Evolutionary conservation across 2,329 filamentous ascomycete genomes (phyloP).

Genomic region (Cordyceps tenuipes): DNA sequence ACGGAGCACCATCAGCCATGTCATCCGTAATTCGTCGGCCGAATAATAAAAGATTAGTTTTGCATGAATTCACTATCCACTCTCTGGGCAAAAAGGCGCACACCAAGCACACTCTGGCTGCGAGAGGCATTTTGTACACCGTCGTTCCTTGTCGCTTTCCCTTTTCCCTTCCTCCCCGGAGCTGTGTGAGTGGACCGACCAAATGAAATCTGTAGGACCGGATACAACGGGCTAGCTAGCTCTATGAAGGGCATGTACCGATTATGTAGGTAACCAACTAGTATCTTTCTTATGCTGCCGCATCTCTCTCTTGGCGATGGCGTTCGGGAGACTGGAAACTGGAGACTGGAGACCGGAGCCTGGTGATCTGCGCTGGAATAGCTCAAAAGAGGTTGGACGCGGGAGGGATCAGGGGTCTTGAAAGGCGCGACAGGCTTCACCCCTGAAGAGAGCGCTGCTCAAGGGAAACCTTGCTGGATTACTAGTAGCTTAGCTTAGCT

Average conservation of each 20-base stretch:
- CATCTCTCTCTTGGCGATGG: neutral
- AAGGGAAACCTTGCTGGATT: neutral
- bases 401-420: constrained; percentile 7
- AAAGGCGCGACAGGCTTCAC: neutral
- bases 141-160: no score
- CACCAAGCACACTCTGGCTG: neutral
- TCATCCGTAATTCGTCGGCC: neutral
- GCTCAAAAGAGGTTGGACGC: neutral
- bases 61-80: neutral
- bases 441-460: neutral
- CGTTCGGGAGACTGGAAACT: neutral
- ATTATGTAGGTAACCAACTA: no score
- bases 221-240: neutral
- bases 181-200: no score
- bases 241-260: no score
- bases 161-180: no score
- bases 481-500: neutral
- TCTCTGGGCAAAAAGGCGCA: neutral
- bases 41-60: neutral
- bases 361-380: neutral
- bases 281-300: neutral
- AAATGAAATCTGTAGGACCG: neutral
- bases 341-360: neutral
- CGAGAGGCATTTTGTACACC: neutral
- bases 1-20: neutral